phyloP scores from a whole-genome alignment of 1,284 basidiomycete genomes.

The Ceratobasidium sp. region DNA sequence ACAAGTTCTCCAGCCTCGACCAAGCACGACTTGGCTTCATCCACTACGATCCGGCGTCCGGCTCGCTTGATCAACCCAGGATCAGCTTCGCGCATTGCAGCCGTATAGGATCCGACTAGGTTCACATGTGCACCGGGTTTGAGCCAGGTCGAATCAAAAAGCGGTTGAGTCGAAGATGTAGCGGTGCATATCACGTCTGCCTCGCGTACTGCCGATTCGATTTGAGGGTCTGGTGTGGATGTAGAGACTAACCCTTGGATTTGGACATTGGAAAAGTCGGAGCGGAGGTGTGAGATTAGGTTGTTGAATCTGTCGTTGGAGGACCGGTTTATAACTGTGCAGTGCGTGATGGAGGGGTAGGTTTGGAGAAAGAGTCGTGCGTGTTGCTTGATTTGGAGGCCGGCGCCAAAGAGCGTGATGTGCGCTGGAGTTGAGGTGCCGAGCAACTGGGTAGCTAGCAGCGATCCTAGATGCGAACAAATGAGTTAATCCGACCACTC shows the following conservation, averaged over 20 bases:
- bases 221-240: constrained; percentile 51
- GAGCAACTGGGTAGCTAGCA: constrained; percentile 73
- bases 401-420: constrained; percentile 81
- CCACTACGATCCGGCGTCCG: constrained; percentile 70
- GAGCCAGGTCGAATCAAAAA: constrained; percentile 76
- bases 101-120: constrained; percentile 86
- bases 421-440: constrained; percentile 60
- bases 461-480: constrained; percentile 67
- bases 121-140: constrained; percentile 76
- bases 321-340: constrained; percentile 75
- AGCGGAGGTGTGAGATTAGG: constrained; percentile 62
- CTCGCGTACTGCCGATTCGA: constrained; percentile 54
- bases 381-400: constrained; percentile 76
- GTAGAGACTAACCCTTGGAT: constrained; percentile 48
- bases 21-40: constrained; percentile 76
- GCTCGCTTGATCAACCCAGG: constrained; percentile 67
- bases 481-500: not conserved
- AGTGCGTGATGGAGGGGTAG: constrained; percentile 68
- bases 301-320: constrained; percentile 65
- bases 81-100: constrained; percentile 82
- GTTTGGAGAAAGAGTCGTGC: constrained; percentile 71
- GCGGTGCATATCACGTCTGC: constrained; percentile 79
- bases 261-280: constrained; percentile 60
- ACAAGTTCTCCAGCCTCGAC: constrained; percentile 85
- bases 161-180: constrained; percentile 76